These are phyloP conservation scores for Lichtheimia corymbifera DNA, from an alignment of 371 early-diverging fungal genomes.

Conservation along the genomic window DNA sequence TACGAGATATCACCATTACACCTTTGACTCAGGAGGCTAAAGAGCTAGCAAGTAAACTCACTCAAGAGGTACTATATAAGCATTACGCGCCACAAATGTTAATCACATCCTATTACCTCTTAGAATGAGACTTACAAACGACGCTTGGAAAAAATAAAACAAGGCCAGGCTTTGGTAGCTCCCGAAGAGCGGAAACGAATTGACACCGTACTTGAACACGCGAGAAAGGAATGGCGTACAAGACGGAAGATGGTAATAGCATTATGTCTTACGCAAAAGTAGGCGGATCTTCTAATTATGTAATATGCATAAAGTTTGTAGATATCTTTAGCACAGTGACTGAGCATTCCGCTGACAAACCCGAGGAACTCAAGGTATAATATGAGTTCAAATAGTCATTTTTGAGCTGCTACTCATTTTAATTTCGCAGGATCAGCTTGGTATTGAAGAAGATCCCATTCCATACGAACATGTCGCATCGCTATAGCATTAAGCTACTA, in stretches of 20 bases:
- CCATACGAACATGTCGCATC: constrained; percentile 5
- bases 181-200: constrained; percentile 10
- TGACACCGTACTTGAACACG: constrained; percentile 1
- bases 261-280: background rate
- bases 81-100: background rate
- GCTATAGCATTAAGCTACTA: no score
- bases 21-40: constrained; percentile 9
- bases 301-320: constrained; percentile 2
- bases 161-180: constrained; percentile 2
- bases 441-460: constrained; percentile 17
- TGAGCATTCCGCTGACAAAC: constrained; percentile 15
- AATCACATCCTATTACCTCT: background rate
- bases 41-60: background rate
- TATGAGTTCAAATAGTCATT: background rate
- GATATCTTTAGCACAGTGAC: constrained; percentile 17
- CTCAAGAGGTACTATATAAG: constrained; percentile 6
- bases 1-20: constrained; percentile 5
- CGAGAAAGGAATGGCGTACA: constrained; percentile 16
- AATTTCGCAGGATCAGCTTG: constrained; percentile 13
- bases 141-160: constrained; percentile 11
- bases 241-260: constrained; percentile 17
- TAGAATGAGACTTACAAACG: constrained; percentile 7
- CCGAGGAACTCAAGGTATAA: constrained; percentile 9
- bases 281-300: background rate
- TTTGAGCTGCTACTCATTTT: no score